Percentiles rank a stretch among this genome's conserved stretches.
These are phyloP conservation scores for Patellaria atrata DNA, from an alignment of 495 filamentous ascomycete species.

Conservation along the genomic window DNA sequence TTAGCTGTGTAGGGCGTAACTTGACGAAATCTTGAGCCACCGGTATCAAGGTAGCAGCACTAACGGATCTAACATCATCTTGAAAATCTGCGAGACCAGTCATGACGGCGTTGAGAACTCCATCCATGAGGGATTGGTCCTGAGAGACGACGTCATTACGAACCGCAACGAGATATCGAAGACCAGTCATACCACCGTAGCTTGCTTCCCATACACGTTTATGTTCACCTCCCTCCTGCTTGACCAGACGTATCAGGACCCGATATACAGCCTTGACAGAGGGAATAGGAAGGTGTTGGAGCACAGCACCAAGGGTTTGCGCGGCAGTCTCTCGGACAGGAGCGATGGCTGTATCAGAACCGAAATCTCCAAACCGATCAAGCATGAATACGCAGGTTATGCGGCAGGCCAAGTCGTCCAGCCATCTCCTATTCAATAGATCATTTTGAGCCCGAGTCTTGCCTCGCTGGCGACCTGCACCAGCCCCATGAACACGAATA, in stretches of 20 bases:
- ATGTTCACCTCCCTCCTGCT: slow-evolving; percentile 67
- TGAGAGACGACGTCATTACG: slow-evolving; percentile 79
- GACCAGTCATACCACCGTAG: slow-evolving; percentile 93
- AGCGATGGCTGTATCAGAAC: slow-evolving; percentile 90
- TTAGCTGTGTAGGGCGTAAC: slow-evolving; percentile 60
- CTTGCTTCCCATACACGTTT: slow-evolving; percentile 79
- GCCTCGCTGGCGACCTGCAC: slow-evolving; percentile 66
- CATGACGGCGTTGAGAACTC: slow-evolving; percentile 83
- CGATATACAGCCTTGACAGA: slow-evolving; percentile 71
- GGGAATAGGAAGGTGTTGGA: slow-evolving; percentile 58
- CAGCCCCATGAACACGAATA: slow-evolving; percentile 76
- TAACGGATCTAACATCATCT: slow-evolving; percentile 92
- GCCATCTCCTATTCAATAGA: slow-evolving; percentile 61
- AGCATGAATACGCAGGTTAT: slow-evolving; percentile 92
- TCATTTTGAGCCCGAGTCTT: slow-evolving; percentile 64
- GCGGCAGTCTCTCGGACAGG: slow-evolving; percentile 93
- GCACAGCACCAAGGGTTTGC: slow-evolving; percentile 80
- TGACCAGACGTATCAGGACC: slow-evolving; percentile 73
- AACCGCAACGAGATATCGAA: slow-evolving; percentile 87
- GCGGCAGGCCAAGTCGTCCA: slow-evolving; percentile 85
- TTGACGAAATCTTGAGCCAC: slow-evolving; percentile 88
- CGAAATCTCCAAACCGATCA: slow-evolving; percentile 93
- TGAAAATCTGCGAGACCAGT: slow-evolving; percentile 81
- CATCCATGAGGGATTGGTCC: slow-evolving; percentile 75
- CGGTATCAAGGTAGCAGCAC: slow-evolving; percentile 88